Base-by-base conservation (phyloP, 164 flowering plant genomes). In the Berberis thunbergii region DNA sequence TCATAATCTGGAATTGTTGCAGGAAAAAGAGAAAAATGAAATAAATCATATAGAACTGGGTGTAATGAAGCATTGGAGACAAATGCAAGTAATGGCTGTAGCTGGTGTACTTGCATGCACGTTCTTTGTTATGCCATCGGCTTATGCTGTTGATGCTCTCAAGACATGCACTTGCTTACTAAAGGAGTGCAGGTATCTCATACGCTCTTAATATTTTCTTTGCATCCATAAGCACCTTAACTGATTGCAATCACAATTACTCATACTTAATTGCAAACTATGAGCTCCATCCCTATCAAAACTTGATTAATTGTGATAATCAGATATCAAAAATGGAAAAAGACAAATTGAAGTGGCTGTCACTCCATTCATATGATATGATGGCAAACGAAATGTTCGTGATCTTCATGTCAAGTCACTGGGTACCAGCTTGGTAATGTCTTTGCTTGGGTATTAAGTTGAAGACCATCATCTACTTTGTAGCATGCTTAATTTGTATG, bases 81-180 rank as follows among this genome's bases (percentile, higher is more conserved):
- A 75, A 49, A 67, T 67, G 61, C 69, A 66, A 43, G 49, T 72
- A 5, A 43, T 80, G 54, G 71, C 75, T 61, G 69, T 76, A 50
- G 83, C 77, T 10, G 83, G 78, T 59, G 44, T 79, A 41, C 64
- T 86, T 26, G 79, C 83, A 55, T 82, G 79, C 64, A 49, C 75
- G 44, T 67, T 83, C 53, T 69, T 84, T 26, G 26, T 26, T 50
- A 68, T 82, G 63, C 86, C 91, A 61, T 76, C 88, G 49, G 86
- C 88, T 39, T 74, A 76, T 62, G 96, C 91, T 57, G 83, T 77
- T 75, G 89, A 88, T 78, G 87, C 96, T 45, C 86, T 88, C 66
- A 86, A 86, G 78, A 89, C 96, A n/a, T 89, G 92, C 70, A 55
- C 87, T 54, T 86, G 90, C 73, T 76, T 89, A 49, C 71, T 89